phyloP scores from a whole-genome alignment of 768 basidiomycete genomes.

The Clavulina sp. region DNA sequence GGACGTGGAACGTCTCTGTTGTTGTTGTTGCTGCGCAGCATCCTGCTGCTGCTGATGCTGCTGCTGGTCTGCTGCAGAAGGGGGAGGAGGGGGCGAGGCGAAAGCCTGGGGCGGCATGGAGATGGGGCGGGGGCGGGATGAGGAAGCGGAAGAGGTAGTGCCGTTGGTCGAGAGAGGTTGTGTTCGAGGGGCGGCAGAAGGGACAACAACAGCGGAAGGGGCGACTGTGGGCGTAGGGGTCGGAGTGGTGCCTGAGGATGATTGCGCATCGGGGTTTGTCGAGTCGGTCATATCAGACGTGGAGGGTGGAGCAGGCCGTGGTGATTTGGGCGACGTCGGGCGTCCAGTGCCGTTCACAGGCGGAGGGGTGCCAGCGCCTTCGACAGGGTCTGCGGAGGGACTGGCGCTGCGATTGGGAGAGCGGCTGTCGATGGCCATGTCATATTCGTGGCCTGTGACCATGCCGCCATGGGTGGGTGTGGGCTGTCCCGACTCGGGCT shows the following conservation, averaged over 20 bases:
- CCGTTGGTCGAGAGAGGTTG: slow-evolving; percentile 1
- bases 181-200: slow-evolving; percentile 9
- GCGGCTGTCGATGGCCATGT: slow-evolving; percentile 31
- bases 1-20: slow-evolving; percentile 12
- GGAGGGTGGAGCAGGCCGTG: no score
- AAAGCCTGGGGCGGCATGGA: slow-evolving; percentile 58
- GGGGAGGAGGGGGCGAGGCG: slow-evolving; percentile 16
- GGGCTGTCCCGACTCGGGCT: slow-evolving; percentile 16
- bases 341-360: slow-evolving; percentile 8
- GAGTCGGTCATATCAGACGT: not conserved
- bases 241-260: not conserved
- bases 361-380: slow-evolving; percentile 11
- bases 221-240: not conserved
- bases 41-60: not conserved
- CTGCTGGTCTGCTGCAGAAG: slow-evolving; percentile 7
- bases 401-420: slow-evolving; percentile 20
- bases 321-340: no score
- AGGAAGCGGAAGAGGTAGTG: slow-evolving; percentile 11
- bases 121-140: slow-evolving; percentile 36
- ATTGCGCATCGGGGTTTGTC: not conserved
- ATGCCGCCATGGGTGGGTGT: slow-evolving; percentile 38
- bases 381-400: slow-evolving; percentile 14
- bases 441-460: slow-evolving; percentile 47
- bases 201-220: no score
- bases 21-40: slow-evolving; percentile 18